These are phyloP conservation scores for Geranomyces michiganensis DNA, from an alignment of 192 early-diverging fungal genomes.

Conservation along the genomic window DNA sequence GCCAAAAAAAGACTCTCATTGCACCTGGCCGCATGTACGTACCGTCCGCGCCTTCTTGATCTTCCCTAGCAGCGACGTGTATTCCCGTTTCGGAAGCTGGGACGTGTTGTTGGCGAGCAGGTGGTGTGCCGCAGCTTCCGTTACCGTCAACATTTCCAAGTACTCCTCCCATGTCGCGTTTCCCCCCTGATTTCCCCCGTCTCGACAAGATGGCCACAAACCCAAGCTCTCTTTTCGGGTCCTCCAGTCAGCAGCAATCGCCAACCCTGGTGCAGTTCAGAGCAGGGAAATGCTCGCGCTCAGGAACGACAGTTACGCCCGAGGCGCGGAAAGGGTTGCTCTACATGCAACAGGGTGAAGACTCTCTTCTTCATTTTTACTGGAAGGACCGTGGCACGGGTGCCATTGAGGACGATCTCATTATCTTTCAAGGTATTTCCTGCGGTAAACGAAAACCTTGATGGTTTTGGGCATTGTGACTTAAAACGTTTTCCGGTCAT, in stretches of 20 bases:
- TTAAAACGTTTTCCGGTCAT: constrained; percentile 49
- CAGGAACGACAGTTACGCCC: constrained; percentile 68
- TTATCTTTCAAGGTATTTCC: constrained; percentile 14
- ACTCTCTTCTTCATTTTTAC: constrained; percentile 75
- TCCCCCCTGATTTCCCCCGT: too few relatives aligned
- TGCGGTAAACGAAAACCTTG: not conserved
- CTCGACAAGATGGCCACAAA: not conserved
- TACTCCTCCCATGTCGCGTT: too few relatives aligned
- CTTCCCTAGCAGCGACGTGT: too few relatives aligned
- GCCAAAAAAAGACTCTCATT: too few relatives aligned
- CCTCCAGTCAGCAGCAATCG: not conserved
- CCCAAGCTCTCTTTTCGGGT: not conserved
- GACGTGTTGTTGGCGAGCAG: too few relatives aligned
- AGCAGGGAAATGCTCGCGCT: constrained; percentile 52
- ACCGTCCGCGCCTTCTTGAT: too few relatives aligned
- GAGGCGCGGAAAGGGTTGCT: constrained; percentile 75
- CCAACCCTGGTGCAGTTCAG: not conserved
- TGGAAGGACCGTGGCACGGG: constrained; percentile 74
- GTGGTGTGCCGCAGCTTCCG: too few relatives aligned
- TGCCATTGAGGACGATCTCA: constrained; percentile 47
- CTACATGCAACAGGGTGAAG: constrained; percentile 63
- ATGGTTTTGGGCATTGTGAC: constrained; percentile 41
- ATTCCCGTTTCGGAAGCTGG: too few relatives aligned
- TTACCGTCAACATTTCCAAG: too few relatives aligned
- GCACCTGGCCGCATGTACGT: too few relatives aligned